phyloP scores from a whole-genome alignment of 2,329 filamentous ascomycete species.

The Cordyceps militaris region DNA sequence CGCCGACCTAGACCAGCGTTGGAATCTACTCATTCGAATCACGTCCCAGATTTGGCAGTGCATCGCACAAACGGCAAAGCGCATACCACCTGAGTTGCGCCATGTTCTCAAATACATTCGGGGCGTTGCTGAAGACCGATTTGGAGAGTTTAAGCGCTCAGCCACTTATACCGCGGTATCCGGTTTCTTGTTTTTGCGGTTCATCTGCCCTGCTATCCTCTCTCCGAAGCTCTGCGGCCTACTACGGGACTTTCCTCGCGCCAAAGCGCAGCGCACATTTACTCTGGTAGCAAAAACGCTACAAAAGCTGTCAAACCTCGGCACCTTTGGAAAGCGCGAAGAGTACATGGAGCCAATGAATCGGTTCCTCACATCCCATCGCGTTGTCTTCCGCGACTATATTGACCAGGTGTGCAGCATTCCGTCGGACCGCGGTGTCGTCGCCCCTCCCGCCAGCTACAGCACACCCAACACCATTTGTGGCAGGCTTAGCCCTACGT shows the following conservation, averaged over 20 bases:
- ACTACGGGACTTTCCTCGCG: slow-evolving; percentile 72
- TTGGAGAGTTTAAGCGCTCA: slow-evolving; percentile 83
- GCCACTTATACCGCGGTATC: slow-evolving; percentile 92
- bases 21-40: slow-evolving; percentile 66
- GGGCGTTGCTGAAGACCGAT: slow-evolving; percentile 88
- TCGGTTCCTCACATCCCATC: slow-evolving; percentile 67
- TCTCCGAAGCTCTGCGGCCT: slow-evolving; percentile 92
- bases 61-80: slow-evolving; percentile 66
- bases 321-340: slow-evolving; percentile 88
- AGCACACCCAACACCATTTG: slow-evolving; percentile 89
- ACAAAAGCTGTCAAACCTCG: slow-evolving; percentile 84
- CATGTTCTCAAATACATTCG: slow-evolving; percentile 85
- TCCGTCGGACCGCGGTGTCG: slow-evolving; percentile 59
- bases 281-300: slow-evolving; percentile 89
- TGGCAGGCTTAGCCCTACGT: slow-evolving; percentile 68
- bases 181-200: slow-evolving; percentile 87
- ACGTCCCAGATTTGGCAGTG: slow-evolving; percentile 82
- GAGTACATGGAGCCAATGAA: slow-evolving; percentile 99
- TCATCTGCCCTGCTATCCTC: slow-evolving; percentile 92
- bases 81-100: slow-evolving; percentile 73
- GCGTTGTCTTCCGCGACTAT: slow-evolving; percentile 76
- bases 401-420: slow-evolving; percentile 83
- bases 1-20: slow-evolving; percentile 76
- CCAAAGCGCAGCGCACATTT: slow-evolving; percentile 76
- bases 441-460: slow-evolving; percentile 72